Evolutionary conservation across 129 eudicot genomes (phyloP), one percentile per base, ranked within the genome.

Genomic region (Lactuca saligna): DNA sequence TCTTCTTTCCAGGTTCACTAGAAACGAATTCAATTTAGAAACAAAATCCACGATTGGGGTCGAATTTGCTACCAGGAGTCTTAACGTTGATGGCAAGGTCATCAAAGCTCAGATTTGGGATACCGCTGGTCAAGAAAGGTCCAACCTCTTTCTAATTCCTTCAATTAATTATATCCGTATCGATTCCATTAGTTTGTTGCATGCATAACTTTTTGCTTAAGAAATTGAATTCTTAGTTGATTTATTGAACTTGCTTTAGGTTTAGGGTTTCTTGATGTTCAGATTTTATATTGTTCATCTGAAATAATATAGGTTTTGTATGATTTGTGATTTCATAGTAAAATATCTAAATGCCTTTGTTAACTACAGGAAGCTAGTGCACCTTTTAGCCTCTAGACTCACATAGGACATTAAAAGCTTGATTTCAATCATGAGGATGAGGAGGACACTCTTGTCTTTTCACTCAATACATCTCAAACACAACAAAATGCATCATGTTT

Each of bases 61-160:
- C 48, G 96, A 88, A 75, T 88, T 88, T 51, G 96, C 91, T 31
- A 88, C 96, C 46, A 74, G 87, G 49, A 85, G 91, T 69, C 78
- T 88, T 70, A 74, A 82, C 61, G 89, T 88, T 71, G 96, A 83
- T 79, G 80, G 74, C 8, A 88, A 88, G 63, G 91, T 88, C 57
- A 83, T 88, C 76, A 88, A 88, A 70, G 91, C 96, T 79, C 91
- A 88, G 86, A 84, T 87, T 87, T 84, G 95, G 95, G 90, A 87
- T 61, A 87, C 95, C 57, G 95, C 95, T 71, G 95, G 89, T 39
- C 89, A 85, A 64, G 96, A 88, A 81, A 85, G 96, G 96, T 88
- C 55, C 63, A 50, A 4, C 55, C 44, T 5, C 25, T 67, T 67
- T n/a, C 44, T 48, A 34, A 57, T 75, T 44, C 16, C 11, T 55